Percentiles rank a stretch among this genome's conserved stretches.
phyloP scores from a whole-genome alignment of 202 grass and related monocot genomes.

The Hordeum pubiflorum region DNA sequence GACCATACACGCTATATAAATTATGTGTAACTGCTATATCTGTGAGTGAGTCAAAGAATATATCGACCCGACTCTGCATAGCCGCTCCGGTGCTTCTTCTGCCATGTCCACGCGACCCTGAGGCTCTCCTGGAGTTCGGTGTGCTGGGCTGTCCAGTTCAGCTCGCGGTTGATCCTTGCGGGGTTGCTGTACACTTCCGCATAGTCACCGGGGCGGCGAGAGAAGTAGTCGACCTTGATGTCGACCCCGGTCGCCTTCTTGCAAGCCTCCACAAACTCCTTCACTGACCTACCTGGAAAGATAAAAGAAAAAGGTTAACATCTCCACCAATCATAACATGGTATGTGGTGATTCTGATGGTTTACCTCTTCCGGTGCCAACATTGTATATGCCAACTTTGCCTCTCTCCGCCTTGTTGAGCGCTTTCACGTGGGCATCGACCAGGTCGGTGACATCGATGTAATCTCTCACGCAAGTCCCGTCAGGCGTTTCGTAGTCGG shows the following conservation, averaged over 20 bases:
- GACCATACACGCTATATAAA: conserved; percentile 23
- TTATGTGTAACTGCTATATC: conserved; percentile 4
- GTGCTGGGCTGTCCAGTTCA: conserved; percentile 84
- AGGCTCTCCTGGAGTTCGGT: conserved; percentile 73
- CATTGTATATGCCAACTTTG: conserved; percentile 92
- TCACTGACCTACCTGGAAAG: conserved; percentile 70
- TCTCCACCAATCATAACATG: neutral
- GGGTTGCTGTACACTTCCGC: conserved; percentile 88
- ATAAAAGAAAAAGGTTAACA: neutral
- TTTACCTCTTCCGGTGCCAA: conserved; percentile 89
- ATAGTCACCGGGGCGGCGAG: conserved; percentile 71
- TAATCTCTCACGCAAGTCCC: conserved; percentile 93
- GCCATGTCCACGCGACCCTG: conserved; percentile 68
- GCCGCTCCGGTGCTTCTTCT: conserved; percentile 60
- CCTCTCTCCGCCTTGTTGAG: conserved; percentile 72
- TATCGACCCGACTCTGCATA: conserved; percentile 44
- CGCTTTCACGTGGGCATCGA: conserved; percentile 90
- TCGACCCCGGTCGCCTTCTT: conserved; percentile 71
- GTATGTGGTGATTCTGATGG: neutral
- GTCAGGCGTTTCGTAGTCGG: conserved; percentile 74
- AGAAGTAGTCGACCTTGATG: conserved; percentile 78
- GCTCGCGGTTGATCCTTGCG: conserved; percentile 53
- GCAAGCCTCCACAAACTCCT: conserved; percentile 92
- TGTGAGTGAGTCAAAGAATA: conserved; percentile 27
- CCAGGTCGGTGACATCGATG: conserved; percentile 91